These are phyloP conservation scores for Trichoderma polysporum DNA, from an alignment of 2,329 filamentous ascomycete species.

Conservation along the genomic window DNA sequence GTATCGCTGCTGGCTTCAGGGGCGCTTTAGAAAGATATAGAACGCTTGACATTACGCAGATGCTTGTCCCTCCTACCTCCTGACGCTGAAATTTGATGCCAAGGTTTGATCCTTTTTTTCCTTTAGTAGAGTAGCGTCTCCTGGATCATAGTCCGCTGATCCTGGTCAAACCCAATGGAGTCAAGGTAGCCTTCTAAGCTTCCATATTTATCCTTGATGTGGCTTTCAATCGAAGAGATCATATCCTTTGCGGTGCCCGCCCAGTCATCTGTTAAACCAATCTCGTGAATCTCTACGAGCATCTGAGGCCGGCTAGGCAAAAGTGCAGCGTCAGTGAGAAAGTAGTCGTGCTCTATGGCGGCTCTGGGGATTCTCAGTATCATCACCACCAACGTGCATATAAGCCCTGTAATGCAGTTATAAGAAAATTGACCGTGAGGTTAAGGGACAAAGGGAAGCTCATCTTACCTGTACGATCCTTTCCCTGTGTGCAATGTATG, in stretches of 20 bases:
- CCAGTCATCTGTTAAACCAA: slow-evolving; percentile 75
- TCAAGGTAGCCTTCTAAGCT: slow-evolving; percentile 66
- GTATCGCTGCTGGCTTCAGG: slow-evolving; percentile 97
- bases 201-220: slow-evolving; percentile 63
- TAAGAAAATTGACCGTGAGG: neutral
- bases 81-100: neutral
- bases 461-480: slow-evolving; percentile 60
- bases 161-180: slow-evolving; percentile 56
- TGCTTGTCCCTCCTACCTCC: neutral
- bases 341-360: slow-evolving; percentile 71
- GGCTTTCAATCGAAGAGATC: slow-evolving; percentile 56
- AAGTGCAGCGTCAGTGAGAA: slow-evolving; percentile 61
- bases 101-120: neutral
- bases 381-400: slow-evolving; percentile 67
- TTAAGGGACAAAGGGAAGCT: neutral
- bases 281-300: slow-evolving; percentile 64
- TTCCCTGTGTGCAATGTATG: slow-evolving; percentile 85
- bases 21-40: slow-evolving; percentile 71
- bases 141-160: slow-evolving; percentile 42
- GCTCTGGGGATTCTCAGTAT: slow-evolving; percentile 56
- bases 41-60: slow-evolving; percentile 20
- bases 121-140: slow-evolving; percentile 44
- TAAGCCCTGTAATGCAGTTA: slow-evolving; percentile 53
- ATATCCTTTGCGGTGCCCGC: slow-evolving; percentile 64
- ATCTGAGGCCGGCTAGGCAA: slow-evolving; percentile 60